These are phyloP conservation scores for Diaporthe aspalathi DNA, from an alignment of 2,329 filamentous ascomycete genomes.

Conservation along the genomic window DNA sequence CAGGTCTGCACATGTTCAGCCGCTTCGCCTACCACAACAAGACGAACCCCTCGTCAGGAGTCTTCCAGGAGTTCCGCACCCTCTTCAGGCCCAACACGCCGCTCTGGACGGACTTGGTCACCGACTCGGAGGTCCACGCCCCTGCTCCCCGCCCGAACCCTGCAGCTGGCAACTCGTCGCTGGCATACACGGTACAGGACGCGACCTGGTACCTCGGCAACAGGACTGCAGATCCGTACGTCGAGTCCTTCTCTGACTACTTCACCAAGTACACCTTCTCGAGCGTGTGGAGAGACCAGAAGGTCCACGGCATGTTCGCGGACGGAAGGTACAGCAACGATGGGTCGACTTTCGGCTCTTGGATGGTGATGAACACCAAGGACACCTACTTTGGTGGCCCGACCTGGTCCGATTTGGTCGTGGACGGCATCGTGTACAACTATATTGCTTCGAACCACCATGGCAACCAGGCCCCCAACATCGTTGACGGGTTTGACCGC, in stretches of 20 bases:
- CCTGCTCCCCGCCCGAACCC: slow-evolving; percentile 56
- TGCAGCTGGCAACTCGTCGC: slow-evolving; percentile 52
- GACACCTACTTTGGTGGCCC: slow-evolving; percentile 73
- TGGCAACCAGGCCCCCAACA: slow-evolving; percentile 71
- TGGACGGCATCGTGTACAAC: slow-evolving; percentile 75
- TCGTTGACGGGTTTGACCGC: slow-evolving; percentile 72
- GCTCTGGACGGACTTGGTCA: slow-evolving; percentile 72
- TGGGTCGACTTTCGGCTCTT: slow-evolving; percentile 67
- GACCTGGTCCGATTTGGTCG: slow-evolving; percentile 70
- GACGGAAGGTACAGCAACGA: slow-evolving; percentile 57
- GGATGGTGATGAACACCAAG: slow-evolving; percentile 73
- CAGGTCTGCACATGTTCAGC: slow-evolving; percentile 70
- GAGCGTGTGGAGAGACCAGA: slow-evolving; percentile 68
- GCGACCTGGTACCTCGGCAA: slow-evolving; percentile 72
- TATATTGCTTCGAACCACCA: slow-evolving; percentile 73
- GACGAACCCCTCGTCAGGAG: slow-evolving; percentile 65
- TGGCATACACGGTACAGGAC: slow-evolving; percentile 67
- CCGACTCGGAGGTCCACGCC: slow-evolving; percentile 65
- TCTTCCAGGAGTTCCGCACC: slow-evolving; percentile 70
- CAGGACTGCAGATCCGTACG: slow-evolving; percentile 65
- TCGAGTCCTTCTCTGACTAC: slow-evolving; percentile 67
- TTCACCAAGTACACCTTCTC: slow-evolving; percentile 76
- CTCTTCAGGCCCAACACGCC: slow-evolving; percentile 69
- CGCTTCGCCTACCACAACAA: slow-evolving; percentile 70
- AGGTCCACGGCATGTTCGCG: slow-evolving; percentile 63